Conservation (phyloP, 768 basidiomycete species). For the Coprinellus micaceus region DNA sequence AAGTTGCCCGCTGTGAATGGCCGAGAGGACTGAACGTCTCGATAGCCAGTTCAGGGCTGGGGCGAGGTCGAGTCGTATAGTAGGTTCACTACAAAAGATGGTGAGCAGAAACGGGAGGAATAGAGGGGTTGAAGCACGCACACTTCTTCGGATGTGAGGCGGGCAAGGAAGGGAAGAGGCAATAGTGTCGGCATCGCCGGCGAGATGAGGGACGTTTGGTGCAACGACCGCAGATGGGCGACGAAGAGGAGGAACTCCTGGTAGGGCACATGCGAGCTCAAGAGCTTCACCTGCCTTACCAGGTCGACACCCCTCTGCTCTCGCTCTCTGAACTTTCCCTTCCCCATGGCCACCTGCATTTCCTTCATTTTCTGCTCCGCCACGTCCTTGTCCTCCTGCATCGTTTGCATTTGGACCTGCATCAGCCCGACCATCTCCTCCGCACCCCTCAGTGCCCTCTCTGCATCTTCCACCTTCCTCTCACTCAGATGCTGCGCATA, state of each 20-base stretch:
- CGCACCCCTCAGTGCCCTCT: conserved; percentile 73
- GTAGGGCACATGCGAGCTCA: conserved; percentile 72
- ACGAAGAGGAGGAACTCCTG: conserved; percentile 78
- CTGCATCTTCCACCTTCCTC: conserved; percentile 71
- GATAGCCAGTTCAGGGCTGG: conserved; percentile 94
- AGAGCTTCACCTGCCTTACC: conserved; percentile 39
- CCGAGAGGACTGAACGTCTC: conserved; percentile 74
- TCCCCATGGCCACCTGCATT: conserved; percentile 53
- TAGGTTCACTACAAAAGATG: conserved; percentile 66
- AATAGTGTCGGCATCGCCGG: conserved; percentile 75
- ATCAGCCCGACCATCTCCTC: conserved; percentile 83
- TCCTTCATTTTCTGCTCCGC: conserved; percentile 51
- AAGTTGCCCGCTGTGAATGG: conserved; percentile 85
- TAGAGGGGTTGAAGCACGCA: conserved; percentile 38
- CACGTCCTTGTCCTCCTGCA: conserved; percentile 64
- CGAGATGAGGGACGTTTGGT: conserved; percentile 53
- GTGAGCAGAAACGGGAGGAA: conserved; percentile 10
- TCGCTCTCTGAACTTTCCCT: conserved; percentile 64
- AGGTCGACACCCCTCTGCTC: conserved; percentile 22
- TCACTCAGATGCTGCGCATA: conserved; percentile 62
- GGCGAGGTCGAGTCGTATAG: conserved; percentile 88
- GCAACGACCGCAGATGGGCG: conserved; percentile 68
- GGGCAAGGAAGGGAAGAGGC: conserved; percentile 71
- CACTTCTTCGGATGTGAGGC: conserved; percentile 81
- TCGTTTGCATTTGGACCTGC: conserved; percentile 78